A percentile compares a stretch with the other conserved stretches of the same genome.
phyloP scores from a whole-genome alignment of 1,284 basidiomycete genomes.

The Moesziomyces sp. region DNA sequence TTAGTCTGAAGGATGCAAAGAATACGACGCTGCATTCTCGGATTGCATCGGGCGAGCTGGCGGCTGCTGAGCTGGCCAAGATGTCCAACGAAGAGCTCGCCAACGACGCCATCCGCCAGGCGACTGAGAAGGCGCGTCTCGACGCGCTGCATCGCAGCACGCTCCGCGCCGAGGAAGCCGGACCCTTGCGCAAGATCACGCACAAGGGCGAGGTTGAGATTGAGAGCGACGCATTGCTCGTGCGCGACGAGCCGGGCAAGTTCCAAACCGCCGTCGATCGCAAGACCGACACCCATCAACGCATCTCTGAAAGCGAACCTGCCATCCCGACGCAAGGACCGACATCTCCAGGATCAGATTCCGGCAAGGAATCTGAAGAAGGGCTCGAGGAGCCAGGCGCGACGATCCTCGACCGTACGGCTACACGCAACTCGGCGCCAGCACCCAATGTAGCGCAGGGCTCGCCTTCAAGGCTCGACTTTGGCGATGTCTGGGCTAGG shows the following conservation, averaged over 20 bases:
- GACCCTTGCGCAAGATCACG: conserved; percentile 65
- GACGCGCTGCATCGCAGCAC: conserved; percentile 61
- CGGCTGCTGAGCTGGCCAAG: conserved; percentile 53
- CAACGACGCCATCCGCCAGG: conserved; percentile 62
- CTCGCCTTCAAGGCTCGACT: conserved; percentile 28
- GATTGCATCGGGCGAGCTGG: conserved; percentile 55
- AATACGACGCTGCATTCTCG: conserved; percentile 60
- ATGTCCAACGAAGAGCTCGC: conserved; percentile 64
- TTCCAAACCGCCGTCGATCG: conserved; percentile 8
- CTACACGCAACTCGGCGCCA: conserved; percentile 24
- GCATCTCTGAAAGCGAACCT: conserved; percentile 39
- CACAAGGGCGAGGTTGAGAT: conserved; percentile 68
- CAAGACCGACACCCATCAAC: background rate
- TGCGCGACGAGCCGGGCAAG: conserved; percentile 31
- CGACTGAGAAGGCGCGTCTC: conserved; percentile 58
- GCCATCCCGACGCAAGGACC: background rate
- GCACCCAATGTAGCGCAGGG: conserved; percentile 7
- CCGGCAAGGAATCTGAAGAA: background rate
- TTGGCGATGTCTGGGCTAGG: conserved; percentile 31
- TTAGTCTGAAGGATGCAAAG: conserved; percentile 65
- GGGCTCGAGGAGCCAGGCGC: background rate
- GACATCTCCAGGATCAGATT: background rate
- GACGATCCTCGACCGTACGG: background rate
- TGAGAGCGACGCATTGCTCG: conserved; percentile 47
- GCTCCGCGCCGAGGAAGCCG: conserved; percentile 50